Evolutionary conservation across 495 filamentous ascomycete genomes (phyloP).

Genomic region (Aspergillus mulundensis): DNA sequence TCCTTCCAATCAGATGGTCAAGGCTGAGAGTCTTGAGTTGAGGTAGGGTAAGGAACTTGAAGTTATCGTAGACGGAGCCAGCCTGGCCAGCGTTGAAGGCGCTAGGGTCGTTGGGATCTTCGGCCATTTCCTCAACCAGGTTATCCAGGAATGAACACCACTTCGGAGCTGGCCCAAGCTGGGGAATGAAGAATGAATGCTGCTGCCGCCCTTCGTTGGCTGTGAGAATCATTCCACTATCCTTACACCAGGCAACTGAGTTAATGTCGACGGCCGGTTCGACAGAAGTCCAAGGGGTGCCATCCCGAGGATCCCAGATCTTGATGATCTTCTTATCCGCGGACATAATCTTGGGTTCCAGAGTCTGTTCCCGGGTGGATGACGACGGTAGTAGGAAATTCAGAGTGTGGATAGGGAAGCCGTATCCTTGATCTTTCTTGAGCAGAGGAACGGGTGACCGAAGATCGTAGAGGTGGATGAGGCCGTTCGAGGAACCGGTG

Average conservation of each 20-base stretch:
- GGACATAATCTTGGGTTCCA: constrained; percentile 83
- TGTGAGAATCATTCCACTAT: constrained; percentile 88
- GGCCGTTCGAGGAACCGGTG: constrained; percentile 80
- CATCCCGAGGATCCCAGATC: constrained; percentile 80
- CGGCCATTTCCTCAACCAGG: constrained; percentile 97
- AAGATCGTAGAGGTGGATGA: constrained; percentile 91
- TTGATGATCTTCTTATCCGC: constrained; percentile 96
- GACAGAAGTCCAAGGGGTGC: constrained; percentile 87
- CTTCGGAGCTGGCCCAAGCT: constrained; percentile 82
- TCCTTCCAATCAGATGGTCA: constrained; percentile 82
- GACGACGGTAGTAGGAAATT: constrained; percentile 78
- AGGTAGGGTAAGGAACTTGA: constrained; percentile 87
- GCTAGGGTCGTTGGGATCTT: constrained; percentile 65
- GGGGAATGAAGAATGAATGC: constrained; percentile 94
- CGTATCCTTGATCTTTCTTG: constrained; percentile 93
- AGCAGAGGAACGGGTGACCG: constrained; percentile 80
- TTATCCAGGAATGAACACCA: constrained; percentile 98
- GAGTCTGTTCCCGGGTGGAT: constrained; percentile 50
- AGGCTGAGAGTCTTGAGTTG: constrained; percentile 78
- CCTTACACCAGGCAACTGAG: constrained; percentile 78
- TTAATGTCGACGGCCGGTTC: constrained; percentile 94
- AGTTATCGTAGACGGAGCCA: constrained; percentile 92
- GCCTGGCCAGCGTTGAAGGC: constrained; percentile 49
- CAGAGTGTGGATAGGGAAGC: constrained; percentile 85
- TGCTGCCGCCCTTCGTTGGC: constrained; percentile 92